phyloP scores from a whole-genome alignment of 2,329 filamentous ascomycete genomes.

The Sordariomycetes sp. region DNA sequence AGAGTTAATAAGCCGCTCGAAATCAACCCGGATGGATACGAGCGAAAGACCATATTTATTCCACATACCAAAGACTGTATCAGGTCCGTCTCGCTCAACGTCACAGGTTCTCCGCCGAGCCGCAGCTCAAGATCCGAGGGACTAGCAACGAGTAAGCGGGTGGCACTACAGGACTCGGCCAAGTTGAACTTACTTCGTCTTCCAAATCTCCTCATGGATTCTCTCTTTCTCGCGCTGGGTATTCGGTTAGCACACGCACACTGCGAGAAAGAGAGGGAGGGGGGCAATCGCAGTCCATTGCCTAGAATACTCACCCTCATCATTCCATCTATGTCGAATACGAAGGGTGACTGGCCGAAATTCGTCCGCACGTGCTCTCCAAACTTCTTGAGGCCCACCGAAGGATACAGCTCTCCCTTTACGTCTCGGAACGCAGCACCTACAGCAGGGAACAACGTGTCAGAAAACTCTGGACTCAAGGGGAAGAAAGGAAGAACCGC shows the following conservation, averaged over 20 bases:
- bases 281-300: not conserved
- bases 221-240: constrained; percentile 1
- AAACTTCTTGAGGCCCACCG: constrained; percentile 53
- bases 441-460: constrained; percentile 17
- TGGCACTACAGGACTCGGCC: not conserved
- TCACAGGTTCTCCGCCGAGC: constrained; percentile 32
- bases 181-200: not conserved
- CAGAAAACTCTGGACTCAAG: not conserved
- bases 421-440: constrained; percentile 63
- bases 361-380: constrained; percentile 54
- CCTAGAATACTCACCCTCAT: constrained; percentile 49
- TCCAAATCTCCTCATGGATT: constrained; percentile 5
- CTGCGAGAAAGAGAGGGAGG: too few species aligned
- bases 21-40: not conserved
- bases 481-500: not conserved
- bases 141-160: not conserved
- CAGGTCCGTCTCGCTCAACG: constrained; percentile 60
- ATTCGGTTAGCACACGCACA: not conserved
- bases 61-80: constrained; percentile 63
- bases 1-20: not conserved
- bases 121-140: constrained; percentile 1
- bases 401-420: constrained; percentile 53
- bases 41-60: not conserved
- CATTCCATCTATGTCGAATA: constrained; percentile 83
- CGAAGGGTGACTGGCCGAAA: constrained; percentile 66